Evolutionary conservation across 2,329 filamentous ascomycete genomes (phyloP), one percentile per base, ranked within the genome.

Genomic region (Colletotrichum filicis): DNA sequence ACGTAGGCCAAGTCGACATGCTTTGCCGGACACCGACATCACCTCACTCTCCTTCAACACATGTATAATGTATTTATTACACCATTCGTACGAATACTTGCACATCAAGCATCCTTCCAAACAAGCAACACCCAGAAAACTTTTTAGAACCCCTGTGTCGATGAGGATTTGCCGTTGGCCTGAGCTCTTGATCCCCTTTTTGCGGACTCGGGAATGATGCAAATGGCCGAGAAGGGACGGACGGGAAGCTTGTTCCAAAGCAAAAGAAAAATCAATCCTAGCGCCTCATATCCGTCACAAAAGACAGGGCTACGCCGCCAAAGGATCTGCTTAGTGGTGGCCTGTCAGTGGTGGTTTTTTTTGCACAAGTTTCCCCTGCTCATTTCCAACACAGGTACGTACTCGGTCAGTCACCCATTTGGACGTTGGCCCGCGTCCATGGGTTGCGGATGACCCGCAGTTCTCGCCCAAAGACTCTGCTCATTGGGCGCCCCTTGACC

Each of bases 121-220:
- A 19, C 37, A 42, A 42, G 19, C 42, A 49, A 49, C 19, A 49
- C 42, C 19, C 19, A 22, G 4, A 46, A 12, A 30, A 24, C 30
- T 26, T 55, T 55, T 28, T n/a, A 52, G 19, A 7, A 42, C 46
- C 59, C 65, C 59, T 73, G 66, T 52, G 55, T 52, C 46, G 60
- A 73, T 62, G 70, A 70, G 55, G 11, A 52, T 57, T 26, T 70
- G 55, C 66, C 60, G 70, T 42, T 70, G 66, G 70, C 67, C 55
- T 60, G 46, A 57, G 60, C 70, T 55, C 46, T 59, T 9, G 46
- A 35, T 32, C 63, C 35, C n/a, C 56, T 60, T 35, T 35, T 60
- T 66, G 37, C 55, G 55, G 68, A 66, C 62, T n/a, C 42, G 30
- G 24, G 30, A 49, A 24, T 28, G 24, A 32, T 12, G 22, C 49